Base-by-base conservation (phyloP, 768 basidiomycete genomes). In the Imleria badia region DNA sequence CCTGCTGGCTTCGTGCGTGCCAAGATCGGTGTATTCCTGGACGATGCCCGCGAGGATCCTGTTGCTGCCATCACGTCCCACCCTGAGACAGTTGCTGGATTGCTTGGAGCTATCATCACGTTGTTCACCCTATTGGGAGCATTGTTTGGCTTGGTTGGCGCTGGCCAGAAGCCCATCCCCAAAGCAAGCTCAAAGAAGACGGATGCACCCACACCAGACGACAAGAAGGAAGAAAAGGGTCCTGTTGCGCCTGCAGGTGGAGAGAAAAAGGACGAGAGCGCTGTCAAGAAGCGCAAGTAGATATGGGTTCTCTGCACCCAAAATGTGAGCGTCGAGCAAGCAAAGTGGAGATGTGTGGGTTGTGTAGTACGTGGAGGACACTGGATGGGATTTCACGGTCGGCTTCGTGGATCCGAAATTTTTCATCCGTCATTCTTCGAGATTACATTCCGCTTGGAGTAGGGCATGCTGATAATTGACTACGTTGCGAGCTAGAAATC, bases 101-200 rank as follows among this genome's bases (percentile, higher is more conserved):
- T 98, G 60, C 78, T 77, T 55, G 87, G 83, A 58, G 85, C 83
- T 45, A 59, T 90, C 44, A 79, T 96, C 63, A 91, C 90, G 39
- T 70, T 97, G 60, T 82, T 97, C 66, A 89, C 89, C 45, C 86
- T 97, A 85, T 70, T 98, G 60, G 90, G 86, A 60, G 81, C 81
- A 36, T 75, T 93, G 67, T 81, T 92, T 57, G 86, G 92, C 51
- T 75, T 94, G 64, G 81, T 94, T 69, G 89, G 91, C 59, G 80
- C 81, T 48, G 77, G 80, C 45, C 81, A 85, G 69, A 84, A 88
- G 67, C 85, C 91, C 30, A 70, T 75, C 50, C 83, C 87, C 59
- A 87, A 86, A 81, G 85, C 86, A 15, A 61, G 51, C 38, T 65
- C 86, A 36, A 91, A 92, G 80, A 92, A 92, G 79, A 81, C 85